Evolutionary conservation across 495 filamentous ascomycete species (phyloP), one percentile per base, ranked within the genome.

Genomic region (Xylaria longipes): DNA sequence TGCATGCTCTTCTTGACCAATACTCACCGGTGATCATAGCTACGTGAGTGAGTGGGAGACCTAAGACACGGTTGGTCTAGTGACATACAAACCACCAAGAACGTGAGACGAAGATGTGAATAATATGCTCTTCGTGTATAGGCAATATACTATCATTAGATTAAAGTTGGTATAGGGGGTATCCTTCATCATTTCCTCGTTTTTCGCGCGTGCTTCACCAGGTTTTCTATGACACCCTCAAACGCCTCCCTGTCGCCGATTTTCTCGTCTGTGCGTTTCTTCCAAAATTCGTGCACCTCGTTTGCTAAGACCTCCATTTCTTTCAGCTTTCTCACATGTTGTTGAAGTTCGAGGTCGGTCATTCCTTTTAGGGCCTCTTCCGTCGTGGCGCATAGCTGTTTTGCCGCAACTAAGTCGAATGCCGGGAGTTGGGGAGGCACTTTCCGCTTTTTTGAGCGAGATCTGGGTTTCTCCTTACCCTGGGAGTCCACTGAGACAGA

Each of bases 201-300:
- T 78, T 95, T 93, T 81, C 94, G 87, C 11, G 97, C 96, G 84
- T 97, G 96, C 80, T 92, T 96, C 54, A 99, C 96, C 70, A 99
- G 82, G 79, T 98, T 97, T 83, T 98, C 97, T 86, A 99, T 97
- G 11, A 99, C 96, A 0, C 92, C 93, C 77, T 99, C 96, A 84
- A 99, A 98, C 7, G 94, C 93, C 82, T 98, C 95, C 75, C 97
- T 92, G 73, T 99, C 95, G 35, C 92, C 90, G 67, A 97, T 83
- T 67, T 94, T 92, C 65, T 92, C 91, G 76, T 97, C 94, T 41
- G 90, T 90, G 74, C 90, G 85, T 85, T 91, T 92, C 62, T 94
- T 87, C 96, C 97, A 99, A 75, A 94, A 97, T 70, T 93, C 92
- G 41, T 97, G 85, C 52, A 96, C 91, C 64, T 92, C 86, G 35